A percentile compares a stretch with the other conserved stretches of the same genome.
phyloP scores from a whole-genome alignment of 2,329 filamentous ascomycete species.

The Fusarium irregulare region DNA sequence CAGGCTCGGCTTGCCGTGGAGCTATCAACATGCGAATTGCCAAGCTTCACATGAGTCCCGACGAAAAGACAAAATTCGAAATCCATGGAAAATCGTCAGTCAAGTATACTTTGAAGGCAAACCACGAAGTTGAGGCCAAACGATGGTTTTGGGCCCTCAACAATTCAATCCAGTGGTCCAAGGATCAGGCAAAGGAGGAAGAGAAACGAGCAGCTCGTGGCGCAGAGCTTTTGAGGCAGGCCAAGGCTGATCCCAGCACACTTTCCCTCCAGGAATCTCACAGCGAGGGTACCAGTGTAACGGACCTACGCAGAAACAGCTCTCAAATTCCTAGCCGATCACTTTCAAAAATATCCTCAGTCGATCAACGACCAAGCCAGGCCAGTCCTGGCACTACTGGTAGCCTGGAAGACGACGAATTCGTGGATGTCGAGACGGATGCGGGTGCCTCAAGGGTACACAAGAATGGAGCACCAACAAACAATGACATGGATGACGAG shows the following conservation, averaged over 20 bases:
- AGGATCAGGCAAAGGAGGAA: constrained; percentile 95
- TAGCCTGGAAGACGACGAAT: constrained; percentile 65
- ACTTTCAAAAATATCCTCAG: constrained; percentile 42
- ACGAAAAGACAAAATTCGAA: constrained; percentile 97
- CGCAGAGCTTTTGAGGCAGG: constrained; percentile 80
- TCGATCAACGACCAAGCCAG: constrained; percentile 52
- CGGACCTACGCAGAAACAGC: constrained; percentile 59
- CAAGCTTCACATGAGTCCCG: constrained; percentile 91
- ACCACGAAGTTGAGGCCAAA: constrained; percentile 98
- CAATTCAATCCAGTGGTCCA: constrained; percentile 98
- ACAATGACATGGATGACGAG: constrained; percentile 72
- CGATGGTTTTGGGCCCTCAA: constrained; percentile 99
- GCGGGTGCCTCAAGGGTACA: constrained; percentile 54
- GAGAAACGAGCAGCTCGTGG: constrained; percentile 79
- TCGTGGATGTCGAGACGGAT: constrained; percentile 60
- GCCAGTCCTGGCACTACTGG: constrained; percentile 59
- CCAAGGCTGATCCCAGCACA: constrained; percentile 78
- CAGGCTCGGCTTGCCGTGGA: constrained; percentile 93
- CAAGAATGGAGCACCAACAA: constrained; percentile 51
- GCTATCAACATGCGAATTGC: constrained; percentile 99
- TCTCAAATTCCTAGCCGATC: constrained; percentile 55
- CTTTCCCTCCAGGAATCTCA: constrained; percentile 59
- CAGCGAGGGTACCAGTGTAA: constrained; percentile 65
- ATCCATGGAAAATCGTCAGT: constrained; percentile 98
- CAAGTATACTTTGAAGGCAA: constrained; percentile 97